Base-by-base conservation (phyloP, 768 basidiomycete genomes). In the Suillus sp. region DNA sequence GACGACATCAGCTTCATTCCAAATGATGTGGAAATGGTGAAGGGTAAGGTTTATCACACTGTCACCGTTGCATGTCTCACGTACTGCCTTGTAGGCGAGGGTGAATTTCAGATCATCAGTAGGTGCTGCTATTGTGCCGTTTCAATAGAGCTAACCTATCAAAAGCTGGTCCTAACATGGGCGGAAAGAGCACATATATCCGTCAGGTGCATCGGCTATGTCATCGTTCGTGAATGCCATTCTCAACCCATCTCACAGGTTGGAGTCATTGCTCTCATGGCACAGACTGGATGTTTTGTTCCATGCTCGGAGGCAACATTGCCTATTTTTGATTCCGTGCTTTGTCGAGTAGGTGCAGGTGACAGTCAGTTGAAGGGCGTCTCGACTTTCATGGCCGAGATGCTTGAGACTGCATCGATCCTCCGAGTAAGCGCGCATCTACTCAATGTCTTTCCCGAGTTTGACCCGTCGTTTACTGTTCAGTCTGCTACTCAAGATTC, bases 361-460 rank as follows among this genome's bases (percentile, higher is more conserved):
- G 97, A 99, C 74, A 96, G 93, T 74, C 96, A 99, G 72, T 78
- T 99, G 51, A 99, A 97, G 75, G 97, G 97, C 13, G 94, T 99
- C 0, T 96, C 95, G 30, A 99, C 96, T 0, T 99, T 99, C 75
- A 99, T 99, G 96, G 96, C 95, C 1, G 97, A 99, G 76, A 99
- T 99, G 97, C 83, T 99, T 34, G 97, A 99, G 75, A 99, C 96
- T 0, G 96, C 97, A 0, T 93, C 92, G 0, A 99, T 99, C 69
- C 83, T 99, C 48, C 84, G 90, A 69, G 94, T 93, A 42, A 34
- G 86, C 14, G 35, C 13, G 1, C 27, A 53, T 53, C 51, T 25
- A 37, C 22, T 0, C 22, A 25, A 22, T 30, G 2, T 25, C 0
- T 10, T 10, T 38, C 14, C 16, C 2, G 16, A 25, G 22, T 37